These are phyloP conservation scores for Wickerhamomyces canadensis DNA, from an alignment of 805 yeast genomes.

Conservation along the genomic window DNA sequence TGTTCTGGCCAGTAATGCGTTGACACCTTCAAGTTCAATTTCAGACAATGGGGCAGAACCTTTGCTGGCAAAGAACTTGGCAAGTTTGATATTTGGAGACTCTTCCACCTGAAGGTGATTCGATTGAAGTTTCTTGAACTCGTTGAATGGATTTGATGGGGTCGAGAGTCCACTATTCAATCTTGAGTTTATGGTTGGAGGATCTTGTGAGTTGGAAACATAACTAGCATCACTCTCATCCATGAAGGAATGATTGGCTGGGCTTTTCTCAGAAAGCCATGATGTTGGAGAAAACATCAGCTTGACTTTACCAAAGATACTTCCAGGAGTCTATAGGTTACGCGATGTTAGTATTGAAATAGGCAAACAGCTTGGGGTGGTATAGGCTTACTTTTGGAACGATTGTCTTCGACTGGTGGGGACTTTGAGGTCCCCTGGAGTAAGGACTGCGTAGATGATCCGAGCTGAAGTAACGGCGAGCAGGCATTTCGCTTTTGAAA, in stretches of 20 bases:
- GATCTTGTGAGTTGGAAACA: constrained; percentile 4
- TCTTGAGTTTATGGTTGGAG: neutral
- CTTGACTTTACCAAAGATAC: constrained; percentile 20
- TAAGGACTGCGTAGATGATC: constrained; percentile 19
- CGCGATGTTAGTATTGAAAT: constrained; percentile 34
- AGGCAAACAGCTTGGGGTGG: no score
- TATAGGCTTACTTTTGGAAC: constrained; percentile 76
- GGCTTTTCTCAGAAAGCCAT: constrained; percentile 8
- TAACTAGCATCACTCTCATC: constrained; percentile 11
- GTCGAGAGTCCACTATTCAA: neutral
- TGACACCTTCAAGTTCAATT: constrained; percentile 77
- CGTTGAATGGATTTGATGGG: constrained; percentile 17
- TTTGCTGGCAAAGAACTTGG: constrained; percentile 64
- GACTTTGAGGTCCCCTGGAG: constrained; percentile 6
- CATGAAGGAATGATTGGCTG: constrained; percentile 1
- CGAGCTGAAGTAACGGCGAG: constrained; percentile 5
- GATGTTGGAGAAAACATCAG: constrained; percentile 21
- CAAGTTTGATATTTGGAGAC: constrained; percentile 54
- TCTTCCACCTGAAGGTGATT: constrained; percentile 4
- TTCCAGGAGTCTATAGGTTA: constrained; percentile 19
- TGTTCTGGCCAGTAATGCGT: constrained; percentile 47
- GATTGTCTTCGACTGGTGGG: constrained; percentile 32
- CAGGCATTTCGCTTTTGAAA: constrained; percentile 7
- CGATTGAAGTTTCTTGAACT: constrained; percentile 10
- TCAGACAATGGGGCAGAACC: constrained; percentile 73